Percentiles rank a stretch among this genome's conserved stretches.
These are phyloP conservation scores for Allium sativum DNA, from an alignment of 106 monocot species.

Conservation along the genomic window DNA sequence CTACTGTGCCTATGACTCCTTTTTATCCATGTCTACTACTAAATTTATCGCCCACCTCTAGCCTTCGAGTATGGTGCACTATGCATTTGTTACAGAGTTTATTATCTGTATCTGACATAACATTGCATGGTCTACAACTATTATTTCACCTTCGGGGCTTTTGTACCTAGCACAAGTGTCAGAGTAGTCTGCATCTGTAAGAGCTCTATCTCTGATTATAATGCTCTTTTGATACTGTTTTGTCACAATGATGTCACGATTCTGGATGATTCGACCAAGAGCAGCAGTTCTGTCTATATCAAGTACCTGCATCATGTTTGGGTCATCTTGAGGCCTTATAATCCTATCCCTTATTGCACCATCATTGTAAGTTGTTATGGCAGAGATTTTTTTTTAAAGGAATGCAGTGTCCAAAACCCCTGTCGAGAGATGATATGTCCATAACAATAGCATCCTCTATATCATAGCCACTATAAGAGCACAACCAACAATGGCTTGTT, in stretches of 20 bases:
- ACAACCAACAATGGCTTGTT: too few relatives aligned
- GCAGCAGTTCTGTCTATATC: slow-evolving; percentile 89
- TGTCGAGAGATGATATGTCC: too few relatives aligned
- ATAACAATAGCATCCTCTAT: too few relatives aligned
- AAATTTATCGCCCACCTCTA: slow-evolving; percentile 97
- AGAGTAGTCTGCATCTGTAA: slow-evolving; percentile 33
- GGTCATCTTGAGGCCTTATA: slow-evolving; percentile 37
- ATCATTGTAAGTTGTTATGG: slow-evolving; percentile 34
- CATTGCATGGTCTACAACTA: slow-evolving; percentile 73
- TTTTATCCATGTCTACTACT: slow-evolving; percentile 99
- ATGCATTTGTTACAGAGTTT: slow-evolving; percentile 72
- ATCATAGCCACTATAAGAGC: too few relatives aligned
- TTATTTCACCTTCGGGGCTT: slow-evolving; percentile 64
- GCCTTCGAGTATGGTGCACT: slow-evolving; percentile 74
- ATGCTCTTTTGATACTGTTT: slow-evolving; percentile 56
- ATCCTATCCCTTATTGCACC: slow-evolving; percentile 51
- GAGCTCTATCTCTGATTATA: slow-evolving; percentile 3
- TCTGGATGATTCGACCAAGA: slow-evolving; percentile 74
- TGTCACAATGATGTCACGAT: slow-evolving; percentile 70
- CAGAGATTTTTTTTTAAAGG: slow-evolving; percentile 52
- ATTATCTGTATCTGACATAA: slow-evolving; percentile 54
- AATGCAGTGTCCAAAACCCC: too few relatives aligned
- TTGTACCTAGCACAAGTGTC: slow-evolving; percentile 31
- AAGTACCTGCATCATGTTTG: slow-evolving; percentile 46
- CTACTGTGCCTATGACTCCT: slow-evolving; percentile 91